Conservation (phyloP, 805 yeast species). For the Nakazawaea peltata region DNA sequence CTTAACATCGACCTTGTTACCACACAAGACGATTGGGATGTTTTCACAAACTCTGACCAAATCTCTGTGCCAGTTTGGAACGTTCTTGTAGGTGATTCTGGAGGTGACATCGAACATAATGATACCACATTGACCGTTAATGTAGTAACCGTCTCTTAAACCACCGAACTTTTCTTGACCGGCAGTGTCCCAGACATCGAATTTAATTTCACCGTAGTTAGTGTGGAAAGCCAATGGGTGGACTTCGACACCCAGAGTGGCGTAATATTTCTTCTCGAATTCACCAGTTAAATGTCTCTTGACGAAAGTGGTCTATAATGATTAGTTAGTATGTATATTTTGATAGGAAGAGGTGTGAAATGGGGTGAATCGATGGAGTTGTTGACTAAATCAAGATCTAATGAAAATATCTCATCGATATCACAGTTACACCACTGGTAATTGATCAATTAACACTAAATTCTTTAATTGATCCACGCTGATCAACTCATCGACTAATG, state of each 20-base stretch:
- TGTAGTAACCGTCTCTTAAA: conserved; percentile 98
- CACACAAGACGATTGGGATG: conserved; percentile 98
- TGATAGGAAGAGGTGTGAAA: no score
- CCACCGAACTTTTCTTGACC: conserved; percentile 99
- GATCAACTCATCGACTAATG: not conserved
- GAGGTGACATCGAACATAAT: conserved; percentile 99
- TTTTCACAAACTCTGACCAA: conserved; percentile 99
- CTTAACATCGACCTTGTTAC: conserved; percentile 99
- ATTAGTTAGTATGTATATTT: conserved; percentile 4
- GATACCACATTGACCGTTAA: conserved; percentile 99
- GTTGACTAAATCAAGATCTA: no score
- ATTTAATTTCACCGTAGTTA: conserved; percentile 96
- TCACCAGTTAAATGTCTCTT: conserved; percentile 99
- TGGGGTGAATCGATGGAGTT: no score
- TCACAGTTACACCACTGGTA: no score
- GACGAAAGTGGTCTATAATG: conserved; percentile 85
- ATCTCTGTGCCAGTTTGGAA: conserved; percentile 99
- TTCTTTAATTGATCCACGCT: no score
- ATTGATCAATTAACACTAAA: no score
- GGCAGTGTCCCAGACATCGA: conserved; percentile 99
- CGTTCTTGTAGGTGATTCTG: conserved; percentile 98
- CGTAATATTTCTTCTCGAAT: conserved; percentile 97
- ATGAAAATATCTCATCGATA: no score
- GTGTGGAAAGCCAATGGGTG: conserved; percentile 98
- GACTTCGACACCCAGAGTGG: conserved; percentile 99